phyloP scores from a whole-genome alignment of 805 yeast genomes.

The Candida pseudoglaebosa region DNA sequence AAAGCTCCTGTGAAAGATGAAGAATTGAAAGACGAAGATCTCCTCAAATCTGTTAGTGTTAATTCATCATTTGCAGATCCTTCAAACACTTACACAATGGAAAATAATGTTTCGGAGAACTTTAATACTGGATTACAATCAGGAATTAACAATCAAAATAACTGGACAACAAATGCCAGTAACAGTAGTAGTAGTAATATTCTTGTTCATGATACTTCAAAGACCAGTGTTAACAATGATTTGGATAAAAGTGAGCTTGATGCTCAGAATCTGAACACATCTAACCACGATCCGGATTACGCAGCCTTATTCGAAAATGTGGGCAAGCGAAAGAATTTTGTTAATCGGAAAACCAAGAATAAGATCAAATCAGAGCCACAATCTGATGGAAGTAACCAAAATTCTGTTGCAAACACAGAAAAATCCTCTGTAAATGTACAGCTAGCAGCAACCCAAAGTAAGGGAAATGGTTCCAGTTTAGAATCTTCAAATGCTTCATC shows the following conservation, averaged over 20 bases:
- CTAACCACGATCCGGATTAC: constrained; percentile 34
- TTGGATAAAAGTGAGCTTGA: constrained; percentile 9
- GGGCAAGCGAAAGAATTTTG: constrained; percentile 35
- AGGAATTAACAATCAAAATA: neutral
- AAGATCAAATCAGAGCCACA: constrained; percentile 19
- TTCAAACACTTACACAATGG: neutral
- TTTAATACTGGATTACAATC: constrained; percentile 1
- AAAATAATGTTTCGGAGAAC: neutral
- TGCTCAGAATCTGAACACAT: constrained; percentile 13
- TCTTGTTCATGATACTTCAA: neutral
- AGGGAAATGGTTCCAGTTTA: constrained; percentile 6
- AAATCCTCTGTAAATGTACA: constrained; percentile 11
- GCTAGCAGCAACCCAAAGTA: constrained; percentile 2
- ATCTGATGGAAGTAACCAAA: constrained; percentile 5
- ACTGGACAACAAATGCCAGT: constrained; percentile 3
- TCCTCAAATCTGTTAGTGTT: neutral
- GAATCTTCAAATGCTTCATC: constrained; percentile 14
- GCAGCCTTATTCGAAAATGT: constrained; percentile 42
- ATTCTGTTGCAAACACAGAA: constrained; percentile 13
- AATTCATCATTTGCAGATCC: neutral
- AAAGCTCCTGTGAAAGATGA: constrained; percentile 22
- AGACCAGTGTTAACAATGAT: constrained; percentile 1
- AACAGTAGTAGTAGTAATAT: constrained; percentile 10
- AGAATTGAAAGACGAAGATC: neutral
- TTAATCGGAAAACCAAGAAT: constrained; percentile 22